Evolutionary conservation across 768 basidiomycete genomes (phyloP).

Genomic region (Dacryopinax spathularia): DNA sequence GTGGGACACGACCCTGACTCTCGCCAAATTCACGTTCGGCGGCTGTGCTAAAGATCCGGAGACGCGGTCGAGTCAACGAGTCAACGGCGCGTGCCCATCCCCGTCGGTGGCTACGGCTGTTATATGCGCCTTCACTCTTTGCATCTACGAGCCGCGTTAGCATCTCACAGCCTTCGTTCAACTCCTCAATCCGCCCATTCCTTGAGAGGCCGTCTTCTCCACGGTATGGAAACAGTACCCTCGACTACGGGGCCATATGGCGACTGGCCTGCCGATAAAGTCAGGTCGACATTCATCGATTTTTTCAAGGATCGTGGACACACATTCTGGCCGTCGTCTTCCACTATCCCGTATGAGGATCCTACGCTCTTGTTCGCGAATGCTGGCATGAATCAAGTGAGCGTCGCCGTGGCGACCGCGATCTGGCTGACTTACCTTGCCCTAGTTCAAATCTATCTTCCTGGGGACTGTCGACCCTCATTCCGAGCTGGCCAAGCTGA

Average conservation of each 20-base stretch:
- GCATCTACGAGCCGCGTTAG: not conserved
- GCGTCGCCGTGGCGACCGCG: slow-evolving; percentile 10
- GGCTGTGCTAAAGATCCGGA: not conserved
- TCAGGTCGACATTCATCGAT: slow-evolving; percentile 81
- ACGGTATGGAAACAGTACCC: not conserved
- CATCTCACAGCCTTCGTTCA: no score
- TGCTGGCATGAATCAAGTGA: slow-evolving; percentile 91
- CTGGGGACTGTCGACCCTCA: slow-evolving; percentile 95
- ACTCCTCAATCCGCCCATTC: not conserved
- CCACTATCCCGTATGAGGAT: slow-evolving; percentile 93
- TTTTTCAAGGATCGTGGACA: slow-evolving; percentile 72
- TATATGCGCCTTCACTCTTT: not conserved
- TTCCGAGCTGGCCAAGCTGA: slow-evolving; percentile 78
- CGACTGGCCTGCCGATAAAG: slow-evolving; percentile 63
- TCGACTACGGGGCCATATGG: not conserved
- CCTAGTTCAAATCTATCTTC: slow-evolving; percentile 90
- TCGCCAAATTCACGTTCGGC: not conserved
- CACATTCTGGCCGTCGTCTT: slow-evolving; percentile 77
- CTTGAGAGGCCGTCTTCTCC: not conserved
- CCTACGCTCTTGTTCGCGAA: slow-evolving; percentile 96
- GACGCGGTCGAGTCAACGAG: not conserved
- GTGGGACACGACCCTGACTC: no score
- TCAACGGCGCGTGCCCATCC: no score
- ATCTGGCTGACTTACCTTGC: slow-evolving; percentile 13
- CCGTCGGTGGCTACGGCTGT: not conserved